Conservation (phyloP, 371 early-diverging fungal species). For the Mucor indicus region DNA sequence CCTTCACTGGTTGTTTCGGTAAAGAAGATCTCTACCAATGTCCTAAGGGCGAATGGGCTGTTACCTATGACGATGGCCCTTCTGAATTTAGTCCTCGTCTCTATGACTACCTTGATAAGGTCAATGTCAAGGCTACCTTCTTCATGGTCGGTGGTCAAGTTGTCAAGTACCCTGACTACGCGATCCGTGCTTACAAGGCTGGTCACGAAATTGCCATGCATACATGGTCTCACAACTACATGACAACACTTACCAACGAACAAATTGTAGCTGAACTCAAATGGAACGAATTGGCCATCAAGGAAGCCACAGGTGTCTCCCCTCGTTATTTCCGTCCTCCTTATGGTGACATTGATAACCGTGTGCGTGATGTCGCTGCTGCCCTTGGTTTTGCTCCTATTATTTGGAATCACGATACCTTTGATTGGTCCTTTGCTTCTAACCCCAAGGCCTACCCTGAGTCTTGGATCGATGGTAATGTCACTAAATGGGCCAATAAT, state of each 20-base stretch:
- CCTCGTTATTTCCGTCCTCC: conserved; percentile 62
- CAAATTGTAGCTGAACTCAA: conserved; percentile 64
- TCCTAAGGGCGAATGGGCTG: conserved; percentile 52
- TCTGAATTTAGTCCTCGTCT: conserved; percentile 30
- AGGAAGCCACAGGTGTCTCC: conserved; percentile 59
- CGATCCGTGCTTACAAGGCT: conserved; percentile 33
- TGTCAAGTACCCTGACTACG: conserved; percentile 41
- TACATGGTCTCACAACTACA: conserved; percentile 57
- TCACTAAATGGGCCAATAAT: conserved; percentile 36
- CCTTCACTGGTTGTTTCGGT: conserved; percentile 47
- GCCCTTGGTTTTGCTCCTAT: conserved; percentile 46
- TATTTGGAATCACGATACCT: conserved; percentile 47
- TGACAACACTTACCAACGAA: conserved; percentile 60
- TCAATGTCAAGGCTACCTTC: conserved; percentile 47
- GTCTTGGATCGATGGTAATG: conserved; percentile 35
- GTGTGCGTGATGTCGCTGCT: conserved; percentile 46
- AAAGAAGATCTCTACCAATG: conserved; percentile 48
- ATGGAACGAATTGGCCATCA: conserved; percentile 58
- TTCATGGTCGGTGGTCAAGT: conserved; percentile 56
- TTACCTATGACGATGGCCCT: conserved; percentile 47
- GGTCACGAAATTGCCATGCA: conserved; percentile 60
- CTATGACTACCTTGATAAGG: conserved; percentile 37
- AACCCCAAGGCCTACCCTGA: conserved; percentile 7
- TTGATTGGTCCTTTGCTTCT: conserved; percentile 36
- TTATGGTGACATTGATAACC: conserved; percentile 54